Evolutionary conservation across 2,329 filamentous ascomycete species (phyloP), one percentile per base, ranked within the genome.

Genomic region (Xylariaceae sp.): DNA sequence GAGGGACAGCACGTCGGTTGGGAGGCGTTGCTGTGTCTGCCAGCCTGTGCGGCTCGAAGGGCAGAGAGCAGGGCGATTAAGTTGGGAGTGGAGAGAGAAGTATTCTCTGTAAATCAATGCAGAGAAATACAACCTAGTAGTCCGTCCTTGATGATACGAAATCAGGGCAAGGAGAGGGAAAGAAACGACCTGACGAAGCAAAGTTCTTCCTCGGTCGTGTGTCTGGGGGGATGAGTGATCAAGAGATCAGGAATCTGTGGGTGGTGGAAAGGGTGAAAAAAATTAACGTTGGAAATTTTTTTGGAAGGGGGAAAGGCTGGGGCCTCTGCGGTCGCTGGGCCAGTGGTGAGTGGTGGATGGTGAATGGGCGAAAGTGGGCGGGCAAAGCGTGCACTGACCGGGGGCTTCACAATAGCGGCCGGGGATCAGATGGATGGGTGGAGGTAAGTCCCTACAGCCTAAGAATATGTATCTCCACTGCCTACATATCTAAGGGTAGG

Each of bases 81-180:
- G 12, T 32, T 9, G 30, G 37, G 15, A n/a, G n/a, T n/a, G 26
- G 32, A 28, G 26, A 39, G 29, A 39, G 37, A 45, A 36, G 45
- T 51, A 50, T 51, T 48, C 53, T 50, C 55, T 56, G 54, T 51
- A 53, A 53, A 42, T 38, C 48, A 57, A 58, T 54, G 39, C 56
- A 57, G 51, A 58, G 53, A 53, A 31, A 53, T 47, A 53, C 51
- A 51, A 37, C 26, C 42, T 26, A 26, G 39, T 37, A 41, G 37
- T 50, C 53, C 48, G 50, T 52, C 55, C 51, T 56, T 44, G 46
- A 53, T 53, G 43, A 44, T 34, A 26, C 11, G 38, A 39, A 44
- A 43, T 18, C 39, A 45, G 52, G 51, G 48, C 47, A 52, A 42
- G 50, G 43, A 39, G 35, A 51, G 48, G 38, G 45, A 50, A 34